These are phyloP conservation scores for Boletus bicolor DNA, from an alignment of 768 basidiomycete species.

Conservation along the genomic window DNA sequence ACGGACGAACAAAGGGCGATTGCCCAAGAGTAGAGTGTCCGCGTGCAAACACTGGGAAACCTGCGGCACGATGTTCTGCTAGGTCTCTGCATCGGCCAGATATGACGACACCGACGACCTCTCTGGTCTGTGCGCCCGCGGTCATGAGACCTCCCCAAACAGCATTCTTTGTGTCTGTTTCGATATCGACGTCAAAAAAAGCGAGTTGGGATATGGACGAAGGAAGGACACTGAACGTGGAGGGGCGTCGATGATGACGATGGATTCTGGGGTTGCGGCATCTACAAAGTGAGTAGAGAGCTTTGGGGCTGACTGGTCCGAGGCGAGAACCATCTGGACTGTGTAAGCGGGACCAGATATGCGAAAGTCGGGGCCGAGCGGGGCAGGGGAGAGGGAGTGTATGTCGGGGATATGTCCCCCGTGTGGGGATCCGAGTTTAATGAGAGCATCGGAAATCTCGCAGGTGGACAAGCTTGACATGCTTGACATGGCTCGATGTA, in stretches of 20 bases:
- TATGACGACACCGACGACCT: constrained; percentile 72
- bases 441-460: constrained; percentile 85
- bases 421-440: constrained; percentile 68
- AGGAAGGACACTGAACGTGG: constrained; percentile 46
- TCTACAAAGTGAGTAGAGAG: constrained; percentile 79
- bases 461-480: constrained; percentile 56
- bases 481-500: too few species aligned
- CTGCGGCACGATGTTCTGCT: constrained; percentile 63
- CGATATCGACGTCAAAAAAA: not conserved
- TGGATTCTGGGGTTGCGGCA: constrained; percentile 56
- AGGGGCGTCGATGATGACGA: constrained; percentile 77
- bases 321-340: constrained; percentile 70
- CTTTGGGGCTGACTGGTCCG: constrained; percentile 59
- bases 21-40: constrained; percentile 85
- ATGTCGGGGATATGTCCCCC: constrained; percentile 86
- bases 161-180: constrained; percentile 66
- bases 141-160: constrained; percentile 95
- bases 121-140: constrained; percentile 72
- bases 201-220: not conserved
- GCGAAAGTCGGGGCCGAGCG: constrained; percentile 34
- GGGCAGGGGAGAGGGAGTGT: constrained; percentile 38
- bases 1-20: constrained; percentile 77
- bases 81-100: constrained; percentile 85
- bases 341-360: constrained; percentile 84
- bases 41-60: constrained; percentile 80